Evolutionary conservation across 768 basidiomycete genomes (phyloP), one percentile per base, ranked within the genome.

Genomic region (Tulasnella sp.): DNA sequence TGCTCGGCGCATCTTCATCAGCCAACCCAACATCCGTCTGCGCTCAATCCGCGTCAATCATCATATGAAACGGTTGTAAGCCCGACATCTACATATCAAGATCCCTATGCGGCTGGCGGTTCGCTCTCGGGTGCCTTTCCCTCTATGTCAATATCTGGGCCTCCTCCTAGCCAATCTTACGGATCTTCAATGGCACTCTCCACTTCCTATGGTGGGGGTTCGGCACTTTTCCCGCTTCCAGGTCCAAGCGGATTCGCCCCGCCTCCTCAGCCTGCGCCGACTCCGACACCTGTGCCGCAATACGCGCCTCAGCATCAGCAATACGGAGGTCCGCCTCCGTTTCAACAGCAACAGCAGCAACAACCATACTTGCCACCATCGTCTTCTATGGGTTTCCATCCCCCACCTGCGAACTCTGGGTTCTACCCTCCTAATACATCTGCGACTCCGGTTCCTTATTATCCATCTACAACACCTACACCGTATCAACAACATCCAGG

Each of bases 11-110:
- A n/a, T n/a, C n/a, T 19, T 27, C 19, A 24, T 29, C 53, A 34
- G 34, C 53, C 53, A 17, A 34, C 55, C 3, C 43, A 42, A 21
- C 43, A 30, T 48, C 30, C 47, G 17, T 45, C 43, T 26, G 23
- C 47, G 38, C 44, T 42, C n/a, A 42, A 58, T 42, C 51, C 56
- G 32, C 55, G 45, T 5, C 19, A 60, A 26, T 62, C 61, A 4
- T 64, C 63, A 10, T 62, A 51, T 53, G 56, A 48, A 32, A 49
- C 61, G 8, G 27, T 56, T 30, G 52, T 62, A 41, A 51, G 56
- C 19, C 32, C 61, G 23, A 51, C 58, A 15, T 43, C 9, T 10
- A 19, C 59, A 21, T 61, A 34, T 44, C 24, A 43, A 50, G 24
- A 44, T 29, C 27, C 61, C 27, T 42, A 30, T 44, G 23, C 58